A percentile compares a stretch with the other conserved stretches of the same genome.
phyloP scores from a whole-genome alignment of 352 stramenopile species.

The Phytophthora sp. region DNA sequence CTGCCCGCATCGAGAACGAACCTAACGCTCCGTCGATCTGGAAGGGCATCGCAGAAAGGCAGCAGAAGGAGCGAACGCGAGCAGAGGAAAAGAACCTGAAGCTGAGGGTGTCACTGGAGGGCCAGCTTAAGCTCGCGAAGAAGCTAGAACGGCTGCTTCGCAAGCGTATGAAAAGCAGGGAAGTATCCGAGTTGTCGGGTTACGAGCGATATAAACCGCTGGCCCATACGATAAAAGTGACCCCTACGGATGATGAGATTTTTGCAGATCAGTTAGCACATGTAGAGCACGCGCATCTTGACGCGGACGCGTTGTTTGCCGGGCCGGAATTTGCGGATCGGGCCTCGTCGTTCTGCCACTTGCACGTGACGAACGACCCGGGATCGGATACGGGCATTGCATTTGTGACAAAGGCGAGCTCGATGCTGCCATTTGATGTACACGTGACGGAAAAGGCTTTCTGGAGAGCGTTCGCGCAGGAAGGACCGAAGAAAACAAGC shows the following conservation, averaged over 20 bases:
- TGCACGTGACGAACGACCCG: conserved; percentile 24
- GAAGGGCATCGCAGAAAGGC: conserved; percentile 37
- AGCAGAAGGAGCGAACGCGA: conserved; percentile 31
- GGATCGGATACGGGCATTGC: conserved; percentile 29
- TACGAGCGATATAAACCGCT: conserved; percentile 27
- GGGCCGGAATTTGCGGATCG: conserved; percentile 18
- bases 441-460: conserved; percentile 37
- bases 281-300: conserved; percentile 26
- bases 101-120: conserved; percentile 37
- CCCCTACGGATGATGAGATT: conserved; percentile 32
- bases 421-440: conserved; percentile 47
- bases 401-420: conserved; percentile 43
- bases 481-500: conserved; percentile 35
- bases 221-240: not conserved
- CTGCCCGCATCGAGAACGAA: not conserved
- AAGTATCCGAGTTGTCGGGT: conserved; percentile 13
- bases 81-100: conserved; percentile 44
- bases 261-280: conserved; percentile 40
- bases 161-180: conserved; percentile 31
- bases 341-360: conserved; percentile 22
- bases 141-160: conserved; percentile 41
- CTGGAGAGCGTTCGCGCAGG: conserved; percentile 42
- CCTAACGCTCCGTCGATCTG: conserved; percentile 20
- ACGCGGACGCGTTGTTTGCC: conserved; percentile 24
- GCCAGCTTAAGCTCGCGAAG: conserved; percentile 39